Conservation (phyloP, 352 stramenopile genomes). For the Phytophthora ohioensis region DNA sequence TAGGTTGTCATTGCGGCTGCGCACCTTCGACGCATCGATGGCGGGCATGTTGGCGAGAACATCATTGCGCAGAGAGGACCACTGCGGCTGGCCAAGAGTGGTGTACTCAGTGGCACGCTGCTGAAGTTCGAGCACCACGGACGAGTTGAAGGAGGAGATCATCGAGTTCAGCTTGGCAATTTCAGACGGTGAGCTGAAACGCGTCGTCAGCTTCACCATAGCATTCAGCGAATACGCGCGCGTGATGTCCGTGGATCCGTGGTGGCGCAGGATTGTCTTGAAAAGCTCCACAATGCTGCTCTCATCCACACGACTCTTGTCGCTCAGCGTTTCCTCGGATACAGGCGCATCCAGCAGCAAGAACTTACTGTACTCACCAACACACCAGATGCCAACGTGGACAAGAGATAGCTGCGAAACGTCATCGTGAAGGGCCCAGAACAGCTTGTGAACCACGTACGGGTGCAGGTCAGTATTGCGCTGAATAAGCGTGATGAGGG, state of each 20-base stretch:
- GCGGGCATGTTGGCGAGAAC: constrained; percentile 95
- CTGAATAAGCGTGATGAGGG: constrained; percentile 97
- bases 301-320: constrained; percentile 78
- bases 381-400: constrained; percentile 98
- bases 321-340: constrained; percentile 68
- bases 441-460: constrained; percentile 98
- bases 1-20: constrained; percentile 67
- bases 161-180: constrained; percentile 85
- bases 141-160: constrained; percentile 92
- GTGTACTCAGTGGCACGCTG: constrained; percentile 96
- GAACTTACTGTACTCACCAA: constrained; percentile 97
- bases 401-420: constrained; percentile 95
- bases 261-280: constrained; percentile 82
- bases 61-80: constrained; percentile 79
- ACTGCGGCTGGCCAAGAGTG: constrained; percentile 85
- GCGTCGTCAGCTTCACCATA: constrained; percentile 96
- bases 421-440: constrained; percentile 96
- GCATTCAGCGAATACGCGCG: constrained; percentile 88
- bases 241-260: constrained; percentile 84
- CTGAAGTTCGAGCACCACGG: constrained; percentile 96
- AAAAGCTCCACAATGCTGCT: constrained; percentile 76
- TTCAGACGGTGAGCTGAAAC: constrained; percentile 82
- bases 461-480: constrained; percentile 89
- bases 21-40: constrained; percentile 91
- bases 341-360: constrained; percentile 78